Percentiles rank a stretch among this genome's conserved stretches.
Conservation (phyloP, 176 grass and related monocot species). For the Triticum dicoccoides region DNA sequence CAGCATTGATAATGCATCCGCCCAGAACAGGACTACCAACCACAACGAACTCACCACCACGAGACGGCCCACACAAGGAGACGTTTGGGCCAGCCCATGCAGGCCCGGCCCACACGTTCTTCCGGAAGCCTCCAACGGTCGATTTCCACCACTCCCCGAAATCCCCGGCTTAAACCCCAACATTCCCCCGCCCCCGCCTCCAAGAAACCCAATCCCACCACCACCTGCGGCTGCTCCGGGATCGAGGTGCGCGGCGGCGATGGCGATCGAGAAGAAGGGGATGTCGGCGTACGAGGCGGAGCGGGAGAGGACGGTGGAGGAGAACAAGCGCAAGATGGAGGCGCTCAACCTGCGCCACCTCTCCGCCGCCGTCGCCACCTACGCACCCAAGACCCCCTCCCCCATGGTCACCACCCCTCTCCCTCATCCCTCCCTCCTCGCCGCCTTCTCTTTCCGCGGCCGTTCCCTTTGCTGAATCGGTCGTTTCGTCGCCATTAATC, state of each 20-base stretch:
- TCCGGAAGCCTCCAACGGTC: constrained; percentile 41
- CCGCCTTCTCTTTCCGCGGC: neutral
- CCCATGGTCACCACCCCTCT: constrained; percentile 19
- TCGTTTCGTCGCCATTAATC: neutral
- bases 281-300: constrained; percentile 74
- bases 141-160: neutral
- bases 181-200: neutral
- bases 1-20: too few relatives aligned
- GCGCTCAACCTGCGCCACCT: constrained; percentile 86
- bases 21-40: too few relatives aligned
- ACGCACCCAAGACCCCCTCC: constrained; percentile 61
- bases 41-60: too few relatives aligned
- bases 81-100: too few relatives aligned
- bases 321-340: constrained; percentile 98
- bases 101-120: too few relatives aligned
- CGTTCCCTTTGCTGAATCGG: neutral
- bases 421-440: neutral
- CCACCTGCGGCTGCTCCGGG: neutral
- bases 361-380: constrained; percentile 41
- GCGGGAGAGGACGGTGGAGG: constrained; percentile 70
- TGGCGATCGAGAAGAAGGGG: constrained; percentile 47
- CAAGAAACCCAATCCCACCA: neutral
- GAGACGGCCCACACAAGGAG: too few relatives aligned
- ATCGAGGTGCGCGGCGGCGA: neutral
- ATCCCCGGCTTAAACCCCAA: constrained; percentile 21